Evolutionary conservation across 2,329 filamentous ascomycete species (phyloP), one percentile per base, ranked within the genome.

Genomic region (Hirsutella minnesotensis): DNA sequence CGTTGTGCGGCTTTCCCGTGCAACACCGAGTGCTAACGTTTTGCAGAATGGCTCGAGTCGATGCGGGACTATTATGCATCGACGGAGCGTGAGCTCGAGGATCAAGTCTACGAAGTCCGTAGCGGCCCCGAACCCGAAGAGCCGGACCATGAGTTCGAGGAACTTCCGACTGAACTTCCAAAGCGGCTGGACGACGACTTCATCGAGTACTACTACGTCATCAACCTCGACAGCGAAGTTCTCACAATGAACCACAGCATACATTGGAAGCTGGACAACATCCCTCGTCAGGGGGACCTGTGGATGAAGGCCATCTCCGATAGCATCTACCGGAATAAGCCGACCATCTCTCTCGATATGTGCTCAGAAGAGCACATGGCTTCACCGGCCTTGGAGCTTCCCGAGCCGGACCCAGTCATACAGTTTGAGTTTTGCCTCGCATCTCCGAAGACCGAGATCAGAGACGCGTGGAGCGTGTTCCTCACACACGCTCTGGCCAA

Each of bases 191-290:
- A 52, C 37, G 10, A 18, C 33, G 7, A 9, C 15, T 13, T 38
- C 31, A 29, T 36, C 40, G 36, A 44, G 37, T 46, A 30, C 40
- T 40, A 22, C n/a, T 51, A 46, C 42, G 44, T 46, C 40, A 43
- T 43, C 30, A 43, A 51, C 22, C 42, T 52, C 19, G 50, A 52
- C 43, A 24, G 21, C 13, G 48, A 52, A 31, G 40, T 52, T 39
- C 44, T 52, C 16, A 52, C 47, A 7, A 47, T 52, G 38, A 43
- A 51, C 31, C 15, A 39, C 27, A 29, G 44, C 42, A 42, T 49
- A 22, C 50, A 52, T 39, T 52, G 44, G 44, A 47, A 48, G 37
- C 45, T 52, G 21, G 19, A 9, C 5, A 48, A 47, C 24, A 49
- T 51, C 29, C 50, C 50, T 2, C 49, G 46, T 9, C 24, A 46